Evolutionary conservation across 306 rosid genomes (phyloP).

Genomic region (Acacia melanoxylon): DNA sequence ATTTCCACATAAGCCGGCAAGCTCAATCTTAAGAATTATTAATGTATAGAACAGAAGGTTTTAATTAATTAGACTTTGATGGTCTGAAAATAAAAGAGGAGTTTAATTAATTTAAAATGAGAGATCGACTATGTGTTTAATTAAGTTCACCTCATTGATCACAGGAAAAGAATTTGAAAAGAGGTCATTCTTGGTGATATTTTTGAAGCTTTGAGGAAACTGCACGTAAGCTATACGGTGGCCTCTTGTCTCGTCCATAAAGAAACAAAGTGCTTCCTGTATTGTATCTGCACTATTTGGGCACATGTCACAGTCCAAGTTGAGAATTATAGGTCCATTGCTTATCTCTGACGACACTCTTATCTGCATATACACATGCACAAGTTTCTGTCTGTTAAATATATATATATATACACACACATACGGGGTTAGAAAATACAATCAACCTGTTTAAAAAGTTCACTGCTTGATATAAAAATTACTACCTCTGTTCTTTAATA

Average conservation of each 20-base stretch:
- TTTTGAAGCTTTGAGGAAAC: constrained; percentile 51
- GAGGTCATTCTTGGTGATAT: constrained; percentile 50
- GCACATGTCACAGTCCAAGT: constrained; percentile 75
- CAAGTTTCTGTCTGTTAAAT: background rate
- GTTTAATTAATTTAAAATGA: too few species aligned
- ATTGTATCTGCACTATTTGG: constrained; percentile 50
- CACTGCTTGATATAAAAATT: too few species aligned
- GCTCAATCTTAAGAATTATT: constrained; percentile 43
- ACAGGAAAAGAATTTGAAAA: constrained; percentile 32
- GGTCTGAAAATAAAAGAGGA: too few species aligned
- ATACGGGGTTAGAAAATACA: too few species aligned
- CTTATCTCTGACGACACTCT: constrained; percentile 71
- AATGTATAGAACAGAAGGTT: background rate
- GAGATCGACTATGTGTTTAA: background rate
- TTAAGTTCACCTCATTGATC: constrained; percentile 24
- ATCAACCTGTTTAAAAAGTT: too few species aligned
- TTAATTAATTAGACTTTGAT: background rate
- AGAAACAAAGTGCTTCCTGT: constrained; percentile 54
- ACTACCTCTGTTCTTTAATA: too few species aligned
- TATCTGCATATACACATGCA: constrained; percentile 39
- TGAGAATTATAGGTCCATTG: constrained; percentile 66
- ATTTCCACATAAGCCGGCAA: constrained; percentile 50
- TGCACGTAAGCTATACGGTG: constrained; percentile 57
- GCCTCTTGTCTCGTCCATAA: constrained; percentile 61
- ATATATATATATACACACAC: too few species aligned